Percentiles rank a stretch among this genome's conserved stretches.
Conservation (phyloP, 345 rosid genomes). For the Gossypium australe region DNA sequence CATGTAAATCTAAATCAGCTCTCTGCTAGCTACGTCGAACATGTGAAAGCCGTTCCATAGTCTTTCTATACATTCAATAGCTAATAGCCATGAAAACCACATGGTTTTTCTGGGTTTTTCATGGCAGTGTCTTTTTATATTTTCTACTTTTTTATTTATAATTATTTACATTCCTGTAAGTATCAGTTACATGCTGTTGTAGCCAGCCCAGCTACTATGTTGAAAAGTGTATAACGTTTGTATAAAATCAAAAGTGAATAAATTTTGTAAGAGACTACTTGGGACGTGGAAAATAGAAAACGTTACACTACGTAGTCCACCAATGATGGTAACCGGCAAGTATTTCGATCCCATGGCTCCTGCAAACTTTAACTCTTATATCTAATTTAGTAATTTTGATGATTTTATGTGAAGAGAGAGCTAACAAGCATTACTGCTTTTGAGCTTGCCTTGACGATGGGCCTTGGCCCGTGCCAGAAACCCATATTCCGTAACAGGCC, state of each 20-base stretch:
- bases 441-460: not conserved
- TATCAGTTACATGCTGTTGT: not conserved
- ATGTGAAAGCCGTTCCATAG: too few species aligned
- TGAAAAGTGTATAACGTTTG: not conserved
- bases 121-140: not conserved
- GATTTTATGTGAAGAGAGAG: too few species aligned
- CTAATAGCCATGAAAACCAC: not conserved
- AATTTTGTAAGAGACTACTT: not conserved
- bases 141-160: too few species aligned
- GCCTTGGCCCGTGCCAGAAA: not conserved
- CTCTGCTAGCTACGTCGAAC: not conserved
- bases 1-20: constrained; percentile 20
- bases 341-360: too few species aligned
- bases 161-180: not conserved
- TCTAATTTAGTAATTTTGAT: too few species aligned
- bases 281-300: not conserved
- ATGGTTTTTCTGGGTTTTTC: constrained; percentile 2
- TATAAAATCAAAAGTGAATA: not conserved
- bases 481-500: not conserved
- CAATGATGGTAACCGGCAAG: too few species aligned
- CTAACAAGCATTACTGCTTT: not conserved
- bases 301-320: not conserved
- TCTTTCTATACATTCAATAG: too few species aligned
- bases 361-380: too few species aligned
- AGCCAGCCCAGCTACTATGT: not conserved